Base-by-base conservation (phyloP, 306 rosid genomes). In the Malus fusca region DNA sequence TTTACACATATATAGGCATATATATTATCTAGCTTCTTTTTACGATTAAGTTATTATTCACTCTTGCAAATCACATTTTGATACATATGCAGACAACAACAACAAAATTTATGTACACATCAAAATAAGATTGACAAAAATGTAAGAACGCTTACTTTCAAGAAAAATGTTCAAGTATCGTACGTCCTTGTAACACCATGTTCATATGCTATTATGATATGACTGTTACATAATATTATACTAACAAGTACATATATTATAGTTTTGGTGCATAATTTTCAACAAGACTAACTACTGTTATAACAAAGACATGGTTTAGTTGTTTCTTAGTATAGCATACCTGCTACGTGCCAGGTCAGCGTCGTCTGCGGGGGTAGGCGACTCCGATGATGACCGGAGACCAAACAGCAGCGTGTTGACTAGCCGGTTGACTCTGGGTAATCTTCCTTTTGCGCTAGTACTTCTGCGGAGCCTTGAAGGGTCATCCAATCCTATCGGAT, bases 361-460 rank as follows among this genome's bases (percentile, higher is more conserved):
- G 18, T 61, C 64, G 61, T 62, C 69, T n/a, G 14, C 72, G 60
- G 75, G 19, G 65, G 53, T 25, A 23, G 13, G 43, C 68, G 30
- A 30, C 22, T 67, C 55, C 10, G 79, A 12, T 69, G 83, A 66
- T 4, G 61, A 65, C 72, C 74, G 74, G 42, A 62, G 83, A 53
- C 76, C 76, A 58, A 69, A 69, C 51, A 75, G 66, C 66, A 75
- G 25, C 37, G 83, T 75, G 56, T 80, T 77, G 74, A 80, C 79
- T 10, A 80, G 67, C 33, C 79, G 72, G 68, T 75, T 75, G n/a
- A 75, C 78, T 21, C 72, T 66, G 31, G 83, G 71, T 75, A 65
- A 65, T 66, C 67, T 66, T 66, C 31, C 19, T 44, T 63, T 62
- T 4, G 19, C 4, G 11, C 28, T 6, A 4, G 14, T 17, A 6